A percentile compares a stretch with the other conserved stretches of the same genome.
Evolutionary conservation across 805 yeast species (phyloP).

Genomic region (Spathaspora sp.): DNA sequence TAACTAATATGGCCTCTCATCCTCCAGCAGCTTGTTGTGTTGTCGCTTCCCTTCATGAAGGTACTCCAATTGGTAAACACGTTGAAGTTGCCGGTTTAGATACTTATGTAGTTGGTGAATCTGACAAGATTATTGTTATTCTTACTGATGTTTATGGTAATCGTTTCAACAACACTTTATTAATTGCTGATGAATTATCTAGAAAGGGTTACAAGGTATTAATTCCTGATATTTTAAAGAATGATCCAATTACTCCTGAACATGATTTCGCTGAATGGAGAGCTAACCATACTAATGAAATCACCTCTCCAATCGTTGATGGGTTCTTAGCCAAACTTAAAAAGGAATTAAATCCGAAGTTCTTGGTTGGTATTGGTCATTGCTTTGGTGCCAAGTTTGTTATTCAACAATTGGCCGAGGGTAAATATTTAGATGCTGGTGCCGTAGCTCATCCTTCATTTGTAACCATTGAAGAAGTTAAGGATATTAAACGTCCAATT

Average conservation of each 20-base stretch:
- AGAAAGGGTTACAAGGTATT: slow-evolving; percentile 59
- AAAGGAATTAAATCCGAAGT: slow-evolving; percentile 26
- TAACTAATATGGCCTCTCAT: slow-evolving; percentile 41
- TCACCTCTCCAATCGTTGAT: slow-evolving; percentile 46
- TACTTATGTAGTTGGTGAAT: slow-evolving; percentile 28
- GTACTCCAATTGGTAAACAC: slow-evolving; percentile 44
- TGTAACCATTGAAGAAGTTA: slow-evolving; percentile 61
- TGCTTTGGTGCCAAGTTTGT: slow-evolving; percentile 82
- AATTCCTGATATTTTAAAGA: slow-evolving; percentile 72
- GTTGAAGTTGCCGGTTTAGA: slow-evolving; percentile 39
- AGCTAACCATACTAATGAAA: slow-evolving; percentile 45
- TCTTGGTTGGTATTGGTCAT: slow-evolving; percentile 64
- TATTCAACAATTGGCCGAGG: slow-evolving; percentile 45
- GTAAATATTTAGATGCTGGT: slow-evolving; percentile 37
- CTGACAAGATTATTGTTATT: slow-evolving; percentile 53
- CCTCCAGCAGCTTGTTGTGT: slow-evolving; percentile 51
- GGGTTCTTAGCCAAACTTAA: slow-evolving; percentile 44
- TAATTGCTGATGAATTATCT: slow-evolving; percentile 70
- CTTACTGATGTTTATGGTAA: slow-evolving; percentile 71
- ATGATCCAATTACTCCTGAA: slow-evolving; percentile 28
- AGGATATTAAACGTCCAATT: slow-evolving; percentile 52
- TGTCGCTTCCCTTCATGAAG: slow-evolving; percentile 43
- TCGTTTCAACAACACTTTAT: slow-evolving; percentile 49
- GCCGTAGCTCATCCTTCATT: slow-evolving; percentile 87
- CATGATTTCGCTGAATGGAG: slow-evolving; percentile 45